Base-by-base conservation (phyloP, 2,329 filamentous ascomycete genomes). In the Ilyonectria mors-panacis region DNA sequence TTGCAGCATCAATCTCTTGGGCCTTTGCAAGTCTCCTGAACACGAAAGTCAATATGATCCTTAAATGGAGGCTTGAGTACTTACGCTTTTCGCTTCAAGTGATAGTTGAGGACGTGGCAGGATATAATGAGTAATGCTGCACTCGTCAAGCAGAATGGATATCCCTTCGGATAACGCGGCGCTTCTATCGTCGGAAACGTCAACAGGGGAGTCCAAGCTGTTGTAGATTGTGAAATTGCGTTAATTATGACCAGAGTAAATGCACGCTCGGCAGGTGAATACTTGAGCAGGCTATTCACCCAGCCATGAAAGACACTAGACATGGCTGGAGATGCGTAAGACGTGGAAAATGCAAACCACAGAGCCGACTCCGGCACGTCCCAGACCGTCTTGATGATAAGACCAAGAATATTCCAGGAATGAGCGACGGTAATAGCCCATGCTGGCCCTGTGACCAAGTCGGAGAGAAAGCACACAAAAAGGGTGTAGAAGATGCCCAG, bases 401-500 rank as follows among this genome's bases (percentile, higher is more conserved):
- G 75, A 0, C 86, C 87, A 28, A 85, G 82, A 30, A 85, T 82
- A 68, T 89, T 89, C 83, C 85, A 86, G 0, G 73, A 65, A 53
- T 85, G 82, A 0, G 87, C 78, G 1, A 86, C 70, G 0, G 87
- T 88, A 45, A 90, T 89, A 1, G 85, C 88, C 80, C 86, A 87
- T 0, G 85, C 84, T 0, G 84, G 86, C 0, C 86, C 87, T 4
- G 86, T 76, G 2, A 87, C 71, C 1, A 89, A 79, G 74, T 88
- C 88, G 0, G 87, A 87, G 0, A 82, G 79, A 69, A 91, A 90
- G 74, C 85, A 87, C 26, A 88, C 81, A 44, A 86, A 81, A 0
- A 89, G 77, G 0, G 83, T 85, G 70, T 88, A 90, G 59, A 89
- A 85, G 2, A 90, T 90, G 0, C 87, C 88, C 1, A 90, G 72